phyloP scores from a whole-genome alignment of 2,329 filamentous ascomycete genomes.

The Raffaelea ambrosiae region DNA sequence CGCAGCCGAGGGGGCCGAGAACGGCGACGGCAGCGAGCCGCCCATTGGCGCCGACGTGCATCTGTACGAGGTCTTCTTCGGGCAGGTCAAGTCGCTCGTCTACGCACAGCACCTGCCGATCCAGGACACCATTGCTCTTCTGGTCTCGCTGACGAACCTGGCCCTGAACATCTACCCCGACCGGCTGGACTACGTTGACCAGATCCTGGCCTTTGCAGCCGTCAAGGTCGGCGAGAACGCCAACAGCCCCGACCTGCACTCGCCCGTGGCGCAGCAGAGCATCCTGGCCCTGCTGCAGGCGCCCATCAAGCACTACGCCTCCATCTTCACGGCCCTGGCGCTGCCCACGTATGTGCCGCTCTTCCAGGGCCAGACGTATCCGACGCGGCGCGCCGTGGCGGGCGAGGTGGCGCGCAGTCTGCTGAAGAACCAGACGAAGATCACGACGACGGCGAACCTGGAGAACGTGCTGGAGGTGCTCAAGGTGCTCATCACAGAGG shows the following conservation, averaged over 20 bases:
- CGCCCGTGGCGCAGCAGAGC: slow-evolving; percentile 76
- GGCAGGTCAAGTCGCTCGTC: slow-evolving; percentile 88
- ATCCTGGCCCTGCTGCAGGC: slow-evolving; percentile 84
- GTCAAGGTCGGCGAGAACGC: slow-evolving; percentile 80
- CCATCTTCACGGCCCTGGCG: slow-evolving; percentile 91
- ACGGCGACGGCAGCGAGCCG: slow-evolving; percentile 19
- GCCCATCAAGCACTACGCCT: slow-evolving; percentile 81
- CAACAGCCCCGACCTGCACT: slow-evolving; percentile 93
- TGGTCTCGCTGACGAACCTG: slow-evolving; percentile 90
- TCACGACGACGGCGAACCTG: slow-evolving; percentile 69
- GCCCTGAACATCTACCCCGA: slow-evolving; percentile 95
- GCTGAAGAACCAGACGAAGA: slow-evolving; percentile 72
- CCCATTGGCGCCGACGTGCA: slow-evolving; percentile 67
- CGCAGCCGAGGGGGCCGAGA: not conserved
- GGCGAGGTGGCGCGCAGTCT: slow-evolving; percentile 78
- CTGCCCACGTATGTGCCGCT: slow-evolving; percentile 88
- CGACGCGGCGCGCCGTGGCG: slow-evolving; percentile 82
- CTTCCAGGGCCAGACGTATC: slow-evolving; percentile 84
- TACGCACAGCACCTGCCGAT: slow-evolving; percentile 86
- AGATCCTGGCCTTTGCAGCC: slow-evolving; percentile 82
- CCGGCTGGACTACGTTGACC: slow-evolving; percentile 87
- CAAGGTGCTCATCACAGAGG: slow-evolving; percentile 88
- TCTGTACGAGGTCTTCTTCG: slow-evolving; percentile 95
- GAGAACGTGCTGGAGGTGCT: slow-evolving; percentile 84
- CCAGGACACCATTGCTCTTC: slow-evolving; percentile 85